phyloP scores from a whole-genome alignment of 2,329 filamentous ascomycete species.

The Colletotrichum cordylinicola region DNA sequence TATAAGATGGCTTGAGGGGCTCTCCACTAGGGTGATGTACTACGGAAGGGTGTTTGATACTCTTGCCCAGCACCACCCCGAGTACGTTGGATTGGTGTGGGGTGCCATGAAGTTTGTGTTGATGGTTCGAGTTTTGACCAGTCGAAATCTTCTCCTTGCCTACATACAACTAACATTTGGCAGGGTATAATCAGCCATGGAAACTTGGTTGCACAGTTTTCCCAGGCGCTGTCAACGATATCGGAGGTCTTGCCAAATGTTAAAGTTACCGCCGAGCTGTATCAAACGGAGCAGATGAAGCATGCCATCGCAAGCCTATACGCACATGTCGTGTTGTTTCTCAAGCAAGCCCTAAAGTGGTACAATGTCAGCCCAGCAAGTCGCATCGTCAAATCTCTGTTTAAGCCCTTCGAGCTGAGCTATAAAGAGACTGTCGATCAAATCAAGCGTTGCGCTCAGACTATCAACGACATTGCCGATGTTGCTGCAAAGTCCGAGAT shows the following conservation, averaged over 20 bases:
- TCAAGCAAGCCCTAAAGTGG: not conserved
- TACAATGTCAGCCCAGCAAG: not conserved
- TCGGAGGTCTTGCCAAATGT: not conserved
- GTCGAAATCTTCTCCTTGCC: not conserved
- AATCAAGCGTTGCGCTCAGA: not conserved
- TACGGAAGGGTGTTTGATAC: not conserved
- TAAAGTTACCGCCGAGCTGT: not conserved
- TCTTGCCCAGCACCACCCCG: not conserved
- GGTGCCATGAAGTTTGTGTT: not conserved
- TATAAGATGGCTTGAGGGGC: not conserved
- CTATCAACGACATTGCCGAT: no score
- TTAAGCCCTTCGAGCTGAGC: not conserved
- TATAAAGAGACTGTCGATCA: not conserved
- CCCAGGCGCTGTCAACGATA: not conserved
- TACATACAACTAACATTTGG: not conserved
- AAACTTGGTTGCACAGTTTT: not conserved
- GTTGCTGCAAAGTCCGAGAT: no score
- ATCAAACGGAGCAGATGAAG: not conserved
- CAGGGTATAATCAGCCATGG: not conserved
- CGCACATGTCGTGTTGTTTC: not conserved
- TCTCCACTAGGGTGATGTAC: not conserved
- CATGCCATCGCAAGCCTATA: not conserved
- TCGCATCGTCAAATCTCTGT: not conserved
- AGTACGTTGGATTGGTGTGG: not conserved
- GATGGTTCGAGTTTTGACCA: not conserved